Conservation (phyloP, 2,329 filamentous ascomycete species). For the Talaromyces sp. region DNA sequence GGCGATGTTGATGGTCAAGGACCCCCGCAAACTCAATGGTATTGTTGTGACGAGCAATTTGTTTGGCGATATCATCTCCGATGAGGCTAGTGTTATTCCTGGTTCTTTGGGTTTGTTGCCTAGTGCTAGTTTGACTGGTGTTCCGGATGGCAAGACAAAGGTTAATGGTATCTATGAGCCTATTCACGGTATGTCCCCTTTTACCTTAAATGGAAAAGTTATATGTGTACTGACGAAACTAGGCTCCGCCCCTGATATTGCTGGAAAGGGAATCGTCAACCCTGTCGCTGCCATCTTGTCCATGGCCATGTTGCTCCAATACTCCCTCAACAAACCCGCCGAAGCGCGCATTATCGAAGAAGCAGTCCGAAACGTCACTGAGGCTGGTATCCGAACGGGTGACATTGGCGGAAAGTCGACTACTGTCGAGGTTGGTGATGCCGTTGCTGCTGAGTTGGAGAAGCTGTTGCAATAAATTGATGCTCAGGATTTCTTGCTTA, state of each 20-base stretch:
- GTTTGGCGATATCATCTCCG: constrained; percentile 93
- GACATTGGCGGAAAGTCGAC: constrained; percentile 77
- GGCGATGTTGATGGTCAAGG: constrained; percentile 98
- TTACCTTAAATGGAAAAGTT: background rate
- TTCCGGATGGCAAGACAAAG: constrained; percentile 78
- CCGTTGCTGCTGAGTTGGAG: constrained; percentile 70
- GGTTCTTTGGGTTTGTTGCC: constrained; percentile 85
- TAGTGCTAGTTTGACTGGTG: constrained; percentile 78
- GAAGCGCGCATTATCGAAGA: constrained; percentile 77
- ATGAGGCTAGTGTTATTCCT: constrained; percentile 92
- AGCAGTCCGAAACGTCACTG: constrained; percentile 75
- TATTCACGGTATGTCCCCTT: constrained; percentile 69
- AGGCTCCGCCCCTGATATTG: constrained; percentile 91
- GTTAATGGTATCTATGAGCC: constrained; percentile 97
- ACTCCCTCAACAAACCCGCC: constrained; percentile 75
- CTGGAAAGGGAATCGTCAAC: constrained; percentile 86
- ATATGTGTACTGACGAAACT: constrained; percentile 10
- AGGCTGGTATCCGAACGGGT: constrained; percentile 72
- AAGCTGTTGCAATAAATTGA: constrained; percentile 54
- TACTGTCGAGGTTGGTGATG: constrained; percentile 79
- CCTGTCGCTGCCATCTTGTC: constrained; percentile 89
- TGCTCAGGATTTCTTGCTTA: background rate
- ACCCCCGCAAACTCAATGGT: constrained; percentile 80
- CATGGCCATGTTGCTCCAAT: constrained; percentile 92
- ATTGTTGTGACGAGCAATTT: constrained; percentile 90